Percentiles rank a stretch among this genome's conserved stretches.
phyloP scores from a whole-genome alignment of 1,284 basidiomycete species.

The Neolentinus lepideus region DNA sequence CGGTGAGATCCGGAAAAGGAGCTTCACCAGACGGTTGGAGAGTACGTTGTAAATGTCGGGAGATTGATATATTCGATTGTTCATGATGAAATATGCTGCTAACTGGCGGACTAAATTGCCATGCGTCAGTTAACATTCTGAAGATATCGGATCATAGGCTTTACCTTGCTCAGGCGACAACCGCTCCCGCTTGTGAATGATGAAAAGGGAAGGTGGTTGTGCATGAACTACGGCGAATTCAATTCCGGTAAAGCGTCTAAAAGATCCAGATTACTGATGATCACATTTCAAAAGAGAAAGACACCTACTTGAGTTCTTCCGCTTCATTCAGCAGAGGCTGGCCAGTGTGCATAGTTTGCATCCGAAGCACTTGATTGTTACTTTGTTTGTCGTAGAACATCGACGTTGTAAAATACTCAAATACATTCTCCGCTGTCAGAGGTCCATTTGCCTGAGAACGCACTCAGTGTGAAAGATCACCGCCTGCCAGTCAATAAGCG shows the following conservation, averaged over 20 bases:
- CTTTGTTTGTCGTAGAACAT: constrained; percentile 90
- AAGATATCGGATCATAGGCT: constrained; percentile 12
- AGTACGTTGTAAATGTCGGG: constrained; percentile 78
- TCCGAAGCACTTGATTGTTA: constrained; percentile 81
- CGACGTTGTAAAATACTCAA: constrained; percentile 80
- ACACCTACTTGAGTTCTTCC: constrained; percentile 67
- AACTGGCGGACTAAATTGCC: constrained; percentile 54
- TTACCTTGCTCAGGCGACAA: constrained; percentile 74
- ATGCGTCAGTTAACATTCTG: background rate
- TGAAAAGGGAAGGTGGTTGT: constrained; percentile 70
- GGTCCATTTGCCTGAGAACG: constrained; percentile 60
- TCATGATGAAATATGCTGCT: constrained; percentile 78
- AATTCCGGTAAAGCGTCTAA: constrained; percentile 73
- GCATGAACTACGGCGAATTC: constrained; percentile 80
- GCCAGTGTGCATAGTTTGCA: constrained; percentile 82
- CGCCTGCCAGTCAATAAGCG: background rate
- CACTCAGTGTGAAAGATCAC: constrained; percentile 4
- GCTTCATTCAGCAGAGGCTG: constrained; percentile 65
- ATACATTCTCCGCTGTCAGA: constrained; percentile 66
- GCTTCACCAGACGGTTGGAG: constrained; percentile 70
- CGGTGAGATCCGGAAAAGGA: constrained; percentile 4
- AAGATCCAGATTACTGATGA: constrained; percentile 2
- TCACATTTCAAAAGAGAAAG: constrained; percentile 6
- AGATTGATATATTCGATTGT: constrained; percentile 81
- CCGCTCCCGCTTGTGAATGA: constrained; percentile 81